Evolutionary conservation across 345 rosid genomes (phyloP).

Genomic region (Cardiospermum halicacabum): DNA sequence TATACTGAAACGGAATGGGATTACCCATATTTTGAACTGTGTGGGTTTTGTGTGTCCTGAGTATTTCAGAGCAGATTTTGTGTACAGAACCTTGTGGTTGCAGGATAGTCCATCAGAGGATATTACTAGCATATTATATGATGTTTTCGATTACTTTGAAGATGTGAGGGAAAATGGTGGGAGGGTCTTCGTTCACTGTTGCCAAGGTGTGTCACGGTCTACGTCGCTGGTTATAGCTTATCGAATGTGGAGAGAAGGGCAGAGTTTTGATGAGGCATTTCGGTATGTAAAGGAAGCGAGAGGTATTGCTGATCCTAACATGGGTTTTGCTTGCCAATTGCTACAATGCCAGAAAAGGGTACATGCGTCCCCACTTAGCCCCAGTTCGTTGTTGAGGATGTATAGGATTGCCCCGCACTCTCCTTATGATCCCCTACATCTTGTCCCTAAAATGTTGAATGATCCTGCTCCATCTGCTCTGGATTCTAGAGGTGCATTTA

Average conservation of each 20-base stretch:
- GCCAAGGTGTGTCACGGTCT: conserved; percentile 97
- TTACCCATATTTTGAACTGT: conserved; percentile 90
- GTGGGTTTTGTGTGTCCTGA: conserved; percentile 99
- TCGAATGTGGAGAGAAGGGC: conserved; percentile 99
- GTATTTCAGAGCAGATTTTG: conserved; percentile 83
- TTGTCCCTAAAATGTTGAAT: conserved; percentile 88
- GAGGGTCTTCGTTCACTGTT: conserved; percentile 95
- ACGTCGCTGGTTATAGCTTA: conserved; percentile 98
- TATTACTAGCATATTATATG: conserved; percentile 93
- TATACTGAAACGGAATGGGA: conserved; percentile 74
- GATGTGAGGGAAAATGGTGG: conserved; percentile 93
- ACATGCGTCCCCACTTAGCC: conserved; percentile 95
- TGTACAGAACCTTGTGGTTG: conserved; percentile 94
- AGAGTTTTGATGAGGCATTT: conserved; percentile 97
- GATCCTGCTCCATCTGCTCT: conserved; percentile 74
- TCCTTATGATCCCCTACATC: conserved; percentile 96
- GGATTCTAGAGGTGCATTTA: conserved; percentile 98
- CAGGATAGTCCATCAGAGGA: conserved; percentile 99
- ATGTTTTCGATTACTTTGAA: conserved; percentile 98
- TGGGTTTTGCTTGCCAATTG: conserved; percentile 99
- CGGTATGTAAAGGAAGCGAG: conserved; percentile 94
- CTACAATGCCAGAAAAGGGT: conserved; percentile 97
- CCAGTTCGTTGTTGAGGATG: conserved; percentile 89
- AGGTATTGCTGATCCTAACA: conserved; percentile 97
- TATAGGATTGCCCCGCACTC: conserved; percentile 94